Conservation (phyloP, 2,329 filamentous ascomycete species). For the Epichloe elymi region DNA sequence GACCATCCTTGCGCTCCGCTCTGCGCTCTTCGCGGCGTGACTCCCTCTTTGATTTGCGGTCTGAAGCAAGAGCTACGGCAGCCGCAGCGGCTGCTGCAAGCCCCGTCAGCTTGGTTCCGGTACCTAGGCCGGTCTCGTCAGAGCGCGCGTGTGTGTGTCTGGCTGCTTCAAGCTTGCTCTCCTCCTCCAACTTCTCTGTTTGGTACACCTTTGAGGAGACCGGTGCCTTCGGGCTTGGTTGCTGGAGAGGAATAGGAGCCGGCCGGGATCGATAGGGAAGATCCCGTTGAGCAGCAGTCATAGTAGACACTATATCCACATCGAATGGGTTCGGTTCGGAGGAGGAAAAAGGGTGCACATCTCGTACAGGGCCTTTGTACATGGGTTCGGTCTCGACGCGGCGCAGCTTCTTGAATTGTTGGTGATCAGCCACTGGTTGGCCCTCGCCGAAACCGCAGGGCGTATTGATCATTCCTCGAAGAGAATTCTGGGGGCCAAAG, state of each 20-base stretch:
- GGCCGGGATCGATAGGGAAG: conserved; percentile 33
- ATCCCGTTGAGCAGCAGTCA: conserved; percentile 27
- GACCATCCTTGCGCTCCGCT: conserved; percentile 11
- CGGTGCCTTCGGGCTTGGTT: conserved; percentile 67
- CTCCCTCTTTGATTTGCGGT: conserved; percentile 11
- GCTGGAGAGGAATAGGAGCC: conserved; percentile 59
- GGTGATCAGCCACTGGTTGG: conserved; percentile 14
- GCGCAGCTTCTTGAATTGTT: conserved; percentile 10
- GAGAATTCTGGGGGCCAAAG: conserved; percentile 49
- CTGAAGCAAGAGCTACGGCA: conserved; percentile 20
- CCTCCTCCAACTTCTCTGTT: conserved; percentile 26
- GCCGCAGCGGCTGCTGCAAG: conserved; percentile 36
- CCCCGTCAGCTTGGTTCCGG: conserved; percentile 30
- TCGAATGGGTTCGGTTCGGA: conserved; percentile 53
- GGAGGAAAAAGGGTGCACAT: conserved; percentile 53
- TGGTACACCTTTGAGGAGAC: conserved; percentile 58
- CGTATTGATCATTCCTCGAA: conserved; percentile 35
- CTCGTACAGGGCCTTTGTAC: conserved; percentile 34
- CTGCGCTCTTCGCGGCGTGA: conserved; percentile 11
- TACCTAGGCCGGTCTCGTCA: conserved; percentile 27
- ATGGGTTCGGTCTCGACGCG: conserved; percentile 12
- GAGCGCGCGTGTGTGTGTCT: conserved; percentile 17
- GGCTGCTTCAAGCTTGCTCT: conserved; percentile 20
- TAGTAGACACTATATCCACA: conserved; percentile 35
- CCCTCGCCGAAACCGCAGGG: conserved; percentile 41